Evolutionary conservation across 495 filamentous ascomycete genomes (phyloP).

Genomic region (Neurospora sp.): DNA sequence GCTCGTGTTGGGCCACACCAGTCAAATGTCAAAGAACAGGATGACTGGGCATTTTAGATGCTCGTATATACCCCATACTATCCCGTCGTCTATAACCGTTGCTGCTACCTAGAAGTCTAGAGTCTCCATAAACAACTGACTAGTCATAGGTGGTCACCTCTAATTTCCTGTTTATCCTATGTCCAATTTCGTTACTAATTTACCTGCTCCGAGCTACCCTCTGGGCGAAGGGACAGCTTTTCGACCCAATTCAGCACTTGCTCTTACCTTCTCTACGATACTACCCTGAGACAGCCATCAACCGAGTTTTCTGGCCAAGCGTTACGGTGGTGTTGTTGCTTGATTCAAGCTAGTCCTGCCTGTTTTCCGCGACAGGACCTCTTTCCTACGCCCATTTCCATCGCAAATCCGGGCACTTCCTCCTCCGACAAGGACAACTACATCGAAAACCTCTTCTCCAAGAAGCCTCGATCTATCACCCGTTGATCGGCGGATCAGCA

Average conservation of each 20-base stretch:
- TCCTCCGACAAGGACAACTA: background rate
- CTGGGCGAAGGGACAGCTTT: background rate
- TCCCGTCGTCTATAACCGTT: background rate
- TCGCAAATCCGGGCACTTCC: background rate
- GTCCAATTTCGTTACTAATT: background rate
- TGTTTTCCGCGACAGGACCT: background rate
- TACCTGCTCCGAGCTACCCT: background rate
- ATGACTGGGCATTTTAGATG: background rate
- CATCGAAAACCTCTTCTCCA: background rate
- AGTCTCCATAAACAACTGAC: background rate
- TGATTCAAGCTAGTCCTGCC: background rate
- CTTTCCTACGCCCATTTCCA: background rate
- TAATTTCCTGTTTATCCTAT: background rate
- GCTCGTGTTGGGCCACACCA: background rate
- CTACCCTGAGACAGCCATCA: background rate
- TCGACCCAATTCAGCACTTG: background rate
- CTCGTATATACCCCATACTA: background rate
- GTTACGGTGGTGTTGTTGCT: background rate
- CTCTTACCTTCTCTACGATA: background rate
- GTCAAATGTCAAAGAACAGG: background rate
- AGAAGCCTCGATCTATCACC: background rate
- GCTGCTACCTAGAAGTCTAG: background rate
- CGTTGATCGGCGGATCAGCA: background rate
- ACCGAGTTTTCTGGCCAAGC: background rate
- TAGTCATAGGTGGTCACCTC: background rate